Evolutionary conservation across 768 basidiomycete species (phyloP), one percentile per base, ranked within the genome.

Genomic region (Russula emetica): DNA sequence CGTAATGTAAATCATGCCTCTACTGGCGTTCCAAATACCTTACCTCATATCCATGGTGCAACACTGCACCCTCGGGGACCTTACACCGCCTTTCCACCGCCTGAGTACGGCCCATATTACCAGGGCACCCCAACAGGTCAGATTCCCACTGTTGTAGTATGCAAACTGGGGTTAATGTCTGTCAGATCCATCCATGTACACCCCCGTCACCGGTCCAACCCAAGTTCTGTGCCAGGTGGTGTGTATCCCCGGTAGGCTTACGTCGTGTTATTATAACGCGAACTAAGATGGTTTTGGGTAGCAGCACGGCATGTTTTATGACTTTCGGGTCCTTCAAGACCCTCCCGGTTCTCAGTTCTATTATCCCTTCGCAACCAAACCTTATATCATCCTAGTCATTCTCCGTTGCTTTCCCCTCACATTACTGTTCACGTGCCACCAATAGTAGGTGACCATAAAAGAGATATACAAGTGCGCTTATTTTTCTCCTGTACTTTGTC

Each of bases 21-120:
- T 64, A 68, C 72, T 65, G 60, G 75, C 57, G 67, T 73, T 60
- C 70, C 75, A 58, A 64, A 69, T 62, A 63, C 74, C 28, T 70
- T 74, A 44, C 76, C 77, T 57, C 80, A 77, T 60, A 70, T 76
- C 50, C 82, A 78, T 67, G 77, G 73, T 2, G 76, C 78, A 61
- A 77, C 77, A 18, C 78, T 77, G 63, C 81, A 78, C 57, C 76
- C 76, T 10, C 78, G 80, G 57, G 72, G 75, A 45, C 76, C 78
- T 2, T 88, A 82, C 70, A 76, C 76, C 51, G 72, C 75, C 47
- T 87, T 82, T 69, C 77, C 79, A 28, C 81, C 78, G 67, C 73
- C 79, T 24, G 87, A 88, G 50, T 89, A 84, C 71, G 76, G 81
- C 28, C 76, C 78, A 10, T 88, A 86, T 71, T 87, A 86, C 74